A percentile compares a stretch with the other conserved stretches of the same genome.
Conservation (phyloP, 2,329 filamentous ascomycete genomes). For the Akanthomyces lecanii region DNA sequence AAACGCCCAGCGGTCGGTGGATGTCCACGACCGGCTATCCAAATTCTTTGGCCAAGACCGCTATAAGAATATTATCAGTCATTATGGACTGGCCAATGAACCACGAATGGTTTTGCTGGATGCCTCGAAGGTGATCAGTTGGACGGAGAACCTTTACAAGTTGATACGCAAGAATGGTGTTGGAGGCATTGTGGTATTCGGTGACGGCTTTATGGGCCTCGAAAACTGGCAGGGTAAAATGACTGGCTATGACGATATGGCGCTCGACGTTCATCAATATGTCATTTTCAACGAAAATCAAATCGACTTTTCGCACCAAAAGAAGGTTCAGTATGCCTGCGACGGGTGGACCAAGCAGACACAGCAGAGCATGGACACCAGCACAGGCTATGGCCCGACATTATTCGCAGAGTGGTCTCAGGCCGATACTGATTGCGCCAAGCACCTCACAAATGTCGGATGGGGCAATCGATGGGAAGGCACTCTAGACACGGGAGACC, state of each 20-base stretch:
- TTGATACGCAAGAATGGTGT: conserved; percentile 75
- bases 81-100: conserved; percentile 95
- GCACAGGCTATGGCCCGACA: conserved; percentile 84
- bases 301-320: conserved; percentile 73
- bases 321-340: conserved; percentile 86
- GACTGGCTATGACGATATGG: conserved; percentile 63
- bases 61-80: conserved; percentile 85
- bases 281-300: conserved; percentile 94
- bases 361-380: conserved; percentile 63
- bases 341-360: conserved; percentile 81
- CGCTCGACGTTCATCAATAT: conserved; percentile 98
- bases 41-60: conserved; percentile 90
- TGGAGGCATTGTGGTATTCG: conserved; percentile 71
- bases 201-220: conserved; percentile 91
- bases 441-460: conserved; percentile 83
- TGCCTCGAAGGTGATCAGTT: conserved; percentile 63
- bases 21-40: conserved; percentile 81
- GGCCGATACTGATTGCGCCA: conserved; percentile 91
- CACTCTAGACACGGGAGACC: conserved; percentile 67
- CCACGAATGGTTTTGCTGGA: conserved; percentile 78
- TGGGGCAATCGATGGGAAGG: conserved; percentile 90
- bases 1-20: conserved; percentile 77
- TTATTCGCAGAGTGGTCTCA: conserved; percentile 97
- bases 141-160: conserved; percentile 71
- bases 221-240: conserved; percentile 86